Percentiles rank a stretch among this genome's conserved stretches.
Conservation (phyloP, 768 basidiomycete genomes). For the Cubamyces lactineus region DNA sequence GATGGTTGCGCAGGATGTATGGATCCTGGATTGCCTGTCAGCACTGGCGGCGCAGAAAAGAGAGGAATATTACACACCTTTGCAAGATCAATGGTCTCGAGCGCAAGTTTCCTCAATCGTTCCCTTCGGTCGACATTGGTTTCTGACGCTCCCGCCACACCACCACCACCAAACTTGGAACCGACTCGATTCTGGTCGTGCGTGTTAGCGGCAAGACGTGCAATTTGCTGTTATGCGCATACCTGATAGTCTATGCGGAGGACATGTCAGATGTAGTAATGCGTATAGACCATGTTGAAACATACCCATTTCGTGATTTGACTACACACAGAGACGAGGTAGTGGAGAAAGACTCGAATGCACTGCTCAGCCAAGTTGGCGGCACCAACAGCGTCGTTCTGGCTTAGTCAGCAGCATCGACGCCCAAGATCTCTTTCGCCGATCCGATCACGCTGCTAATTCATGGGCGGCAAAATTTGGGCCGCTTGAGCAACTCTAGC, state of each 20-base stretch:
- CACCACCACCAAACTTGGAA: conserved; percentile 94
- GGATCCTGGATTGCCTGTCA: conserved; percentile 66
- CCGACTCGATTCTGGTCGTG: conserved; percentile 85
- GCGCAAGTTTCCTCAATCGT: conserved; percentile 89
- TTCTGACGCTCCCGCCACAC: conserved; percentile 94
- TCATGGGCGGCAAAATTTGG: conserved; percentile 28
- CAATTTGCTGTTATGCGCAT: conserved; percentile 20
- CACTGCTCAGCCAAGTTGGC: background rate
- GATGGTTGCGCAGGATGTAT: conserved; percentile 97
- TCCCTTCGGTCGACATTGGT: conserved; percentile 95
- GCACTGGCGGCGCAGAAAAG: background rate
- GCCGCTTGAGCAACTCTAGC: conserved; percentile 3
- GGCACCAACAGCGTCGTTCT: background rate
- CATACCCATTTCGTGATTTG: conserved; percentile 15
- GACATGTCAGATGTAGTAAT: background rate
- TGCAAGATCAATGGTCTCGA: conserved; percentile 97
- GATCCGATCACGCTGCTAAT: conserved; percentile 17
- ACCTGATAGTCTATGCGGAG: conserved; percentile 69
- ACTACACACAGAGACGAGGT: background rate
- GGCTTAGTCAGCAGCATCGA: conserved; percentile 20
- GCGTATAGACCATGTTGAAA: conserved; percentile 16
- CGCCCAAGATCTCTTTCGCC: conserved; percentile 17
- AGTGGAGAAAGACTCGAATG: conserved; percentile 1
- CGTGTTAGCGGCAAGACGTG: conserved; percentile 11
- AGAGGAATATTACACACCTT: conserved; percentile 58